These are phyloP conservation scores for Russula compacta DNA, from an alignment of 768 basidiomycete species.

Conservation along the genomic window DNA sequence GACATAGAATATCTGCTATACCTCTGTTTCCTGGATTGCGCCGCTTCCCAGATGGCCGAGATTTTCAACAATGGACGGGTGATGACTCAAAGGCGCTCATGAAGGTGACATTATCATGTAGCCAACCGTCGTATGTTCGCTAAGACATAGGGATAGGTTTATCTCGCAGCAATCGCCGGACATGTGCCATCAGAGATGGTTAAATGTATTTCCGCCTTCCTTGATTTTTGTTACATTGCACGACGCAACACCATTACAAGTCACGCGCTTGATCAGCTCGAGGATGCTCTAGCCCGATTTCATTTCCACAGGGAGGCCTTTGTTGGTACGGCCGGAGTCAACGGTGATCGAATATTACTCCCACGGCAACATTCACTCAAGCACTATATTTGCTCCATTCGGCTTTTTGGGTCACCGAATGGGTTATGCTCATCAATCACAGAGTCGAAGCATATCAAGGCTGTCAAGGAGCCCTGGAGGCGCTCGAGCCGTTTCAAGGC, in stretches of 20 bases:
- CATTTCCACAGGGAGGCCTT: constrained; percentile 2
- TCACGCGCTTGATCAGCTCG: neutral
- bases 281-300: neutral
- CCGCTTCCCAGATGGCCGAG: constrained; percentile 16
- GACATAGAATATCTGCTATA: neutral
- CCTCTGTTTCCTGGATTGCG: neutral
- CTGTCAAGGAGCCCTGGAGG: constrained; percentile 21
- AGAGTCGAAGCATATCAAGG: neutral
- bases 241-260: neutral
- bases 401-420: constrained; percentile 16
- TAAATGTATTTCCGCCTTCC: constrained; percentile 3
- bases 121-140: too few relatives aligned
- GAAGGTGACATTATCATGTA: constrained; percentile 6
- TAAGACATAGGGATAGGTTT: constrained; percentile 15
- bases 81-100: constrained; percentile 22
- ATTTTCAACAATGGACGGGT: constrained; percentile 21
- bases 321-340: neutral
- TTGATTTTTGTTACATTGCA: constrained; percentile 20
- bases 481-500: constrained; percentile 17
- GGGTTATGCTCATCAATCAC: constrained; percentile 21
- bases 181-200: constrained; percentile 27
- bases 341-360: constrained; percentile 6
- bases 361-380: constrained; percentile 18
- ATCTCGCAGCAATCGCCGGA: constrained; percentile 26
- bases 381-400: too few relatives aligned